Conservation (phyloP, 116 monocot species). For the Trichopus zeylanicus region DNA sequence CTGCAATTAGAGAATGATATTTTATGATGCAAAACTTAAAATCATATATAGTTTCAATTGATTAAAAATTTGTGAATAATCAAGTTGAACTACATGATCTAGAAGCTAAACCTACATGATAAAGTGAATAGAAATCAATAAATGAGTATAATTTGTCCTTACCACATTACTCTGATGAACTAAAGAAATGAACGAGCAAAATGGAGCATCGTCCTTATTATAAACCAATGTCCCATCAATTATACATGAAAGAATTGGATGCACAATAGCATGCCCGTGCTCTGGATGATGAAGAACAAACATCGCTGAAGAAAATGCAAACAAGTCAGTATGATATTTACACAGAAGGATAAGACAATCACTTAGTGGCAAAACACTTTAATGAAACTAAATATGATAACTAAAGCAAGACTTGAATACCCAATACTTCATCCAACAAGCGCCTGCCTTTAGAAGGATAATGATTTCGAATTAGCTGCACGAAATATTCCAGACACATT, state of each 20-base stretch:
- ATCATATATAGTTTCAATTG: too few relatives aligned
- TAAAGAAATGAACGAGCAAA: constrained; percentile 90
- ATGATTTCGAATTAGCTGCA: constrained; percentile 88
- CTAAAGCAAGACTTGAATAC: constrained; percentile 28
- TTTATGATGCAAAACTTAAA: background rate
- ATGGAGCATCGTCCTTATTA: constrained; percentile 65
- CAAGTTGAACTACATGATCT: too few relatives aligned
- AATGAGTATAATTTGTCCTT: background rate
- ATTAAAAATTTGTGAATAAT: too few relatives aligned
- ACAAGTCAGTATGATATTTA: constrained; percentile 9
- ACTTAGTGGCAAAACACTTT: too few relatives aligned
- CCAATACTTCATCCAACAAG: constrained; percentile 92
- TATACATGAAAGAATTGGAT: constrained; percentile 97
- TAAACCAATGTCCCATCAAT: constrained; percentile 82
- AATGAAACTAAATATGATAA: background rate
- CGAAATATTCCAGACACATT: constrained; percentile 2
- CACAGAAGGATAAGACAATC: constrained; percentile 1
- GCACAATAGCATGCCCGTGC: constrained; percentile 92
- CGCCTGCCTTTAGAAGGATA: constrained; percentile 85
- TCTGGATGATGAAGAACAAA: constrained; percentile 98
- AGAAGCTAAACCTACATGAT: too few relatives aligned
- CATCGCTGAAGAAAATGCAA: constrained; percentile 48
- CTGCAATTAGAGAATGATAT: constrained; percentile 27
- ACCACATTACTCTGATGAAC: constrained; percentile 82
- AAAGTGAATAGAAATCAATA: background rate